Evolutionary conservation across 768 basidiomycete species (phyloP).

Genomic region (Collybiopsis confluens): DNA sequence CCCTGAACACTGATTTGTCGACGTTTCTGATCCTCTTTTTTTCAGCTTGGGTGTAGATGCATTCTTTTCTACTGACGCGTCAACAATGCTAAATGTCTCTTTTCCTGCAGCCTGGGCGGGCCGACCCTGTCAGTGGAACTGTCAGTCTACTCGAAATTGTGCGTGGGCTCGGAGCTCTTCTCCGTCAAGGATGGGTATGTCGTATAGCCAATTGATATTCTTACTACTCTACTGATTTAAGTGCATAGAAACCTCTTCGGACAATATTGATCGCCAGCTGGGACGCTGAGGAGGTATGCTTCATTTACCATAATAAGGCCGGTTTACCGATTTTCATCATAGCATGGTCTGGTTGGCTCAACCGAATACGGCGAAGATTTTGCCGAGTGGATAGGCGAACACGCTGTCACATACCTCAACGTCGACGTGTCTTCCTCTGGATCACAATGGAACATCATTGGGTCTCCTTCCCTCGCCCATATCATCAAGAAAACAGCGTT

Average conservation of each 20-base stretch:
- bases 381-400: conserved; percentile 67
- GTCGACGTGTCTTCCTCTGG: conserved; percentile 66
- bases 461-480: conserved; percentile 48
- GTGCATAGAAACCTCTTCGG: conserved; percentile 63
- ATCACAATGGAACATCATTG: conserved; percentile 44
- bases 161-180: conserved; percentile 47
- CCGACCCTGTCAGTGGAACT: conserved; percentile 55
- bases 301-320: not conserved
- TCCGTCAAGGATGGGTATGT: conserved; percentile 58
- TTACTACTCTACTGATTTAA: no score
- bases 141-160: conserved; percentile 52
- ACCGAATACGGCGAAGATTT: conserved; percentile 97
- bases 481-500: conserved; percentile 65
- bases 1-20: no score
- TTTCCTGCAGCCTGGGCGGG: conserved; percentile 57
- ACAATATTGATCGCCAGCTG: conserved; percentile 76
- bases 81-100: no score
- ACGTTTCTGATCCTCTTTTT: no score
- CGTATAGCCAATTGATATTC: no score
- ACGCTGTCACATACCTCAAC: conserved; percentile 87
- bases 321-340: not conserved
- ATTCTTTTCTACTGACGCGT: no score
- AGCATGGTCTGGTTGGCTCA: conserved; percentile 74
- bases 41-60: no score
- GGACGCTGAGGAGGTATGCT: conserved; percentile 68